A percentile compares a stretch with the other conserved stretches of the same genome.
Conservation (phyloP, 768 basidiomycete genomes). For the Lactarius vividus region DNA sequence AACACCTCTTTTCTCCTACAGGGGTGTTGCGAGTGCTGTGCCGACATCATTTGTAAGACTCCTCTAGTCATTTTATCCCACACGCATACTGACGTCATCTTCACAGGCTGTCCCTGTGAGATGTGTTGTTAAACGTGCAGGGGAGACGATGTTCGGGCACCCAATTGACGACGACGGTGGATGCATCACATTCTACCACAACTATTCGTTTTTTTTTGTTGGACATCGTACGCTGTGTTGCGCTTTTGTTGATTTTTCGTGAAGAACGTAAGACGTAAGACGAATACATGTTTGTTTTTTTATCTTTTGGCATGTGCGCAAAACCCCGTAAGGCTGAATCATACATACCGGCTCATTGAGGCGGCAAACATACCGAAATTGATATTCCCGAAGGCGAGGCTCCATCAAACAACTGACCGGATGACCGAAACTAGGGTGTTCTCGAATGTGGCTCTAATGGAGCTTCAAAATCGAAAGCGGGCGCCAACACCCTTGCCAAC, state of each 20-base stretch:
- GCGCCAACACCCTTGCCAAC: too few species aligned
- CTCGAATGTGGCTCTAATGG: not conserved
- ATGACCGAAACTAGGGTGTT: not conserved
- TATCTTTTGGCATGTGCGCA: too few species aligned
- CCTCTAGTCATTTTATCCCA: not conserved
- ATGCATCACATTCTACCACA: not conserved
- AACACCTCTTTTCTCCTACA: slow-evolving; percentile 30
- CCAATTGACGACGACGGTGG: not conserved
- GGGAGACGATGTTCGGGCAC: not conserved
- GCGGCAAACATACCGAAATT: not conserved
- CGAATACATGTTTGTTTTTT: not conserved
- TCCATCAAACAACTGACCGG: too few species aligned
- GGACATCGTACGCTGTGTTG: not conserved
- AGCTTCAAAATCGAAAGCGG: not conserved
- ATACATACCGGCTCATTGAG: too few species aligned
- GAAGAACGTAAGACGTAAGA: not conserved
- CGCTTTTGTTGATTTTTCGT: not conserved
- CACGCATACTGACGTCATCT: slow-evolving; percentile 11
- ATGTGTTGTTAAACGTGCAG: slow-evolving; percentile 55
- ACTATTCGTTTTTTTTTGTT: not conserved
- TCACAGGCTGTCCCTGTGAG: slow-evolving; percentile 73
- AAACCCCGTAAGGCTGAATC: too few species aligned
- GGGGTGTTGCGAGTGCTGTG: slow-evolving; percentile 70
- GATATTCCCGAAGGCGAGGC: not conserved
- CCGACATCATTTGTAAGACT: slow-evolving; percentile 70